phyloP scores from a whole-genome alignment of 2,329 filamentous ascomycete species.

The Penicillium griseofulvum region DNA sequence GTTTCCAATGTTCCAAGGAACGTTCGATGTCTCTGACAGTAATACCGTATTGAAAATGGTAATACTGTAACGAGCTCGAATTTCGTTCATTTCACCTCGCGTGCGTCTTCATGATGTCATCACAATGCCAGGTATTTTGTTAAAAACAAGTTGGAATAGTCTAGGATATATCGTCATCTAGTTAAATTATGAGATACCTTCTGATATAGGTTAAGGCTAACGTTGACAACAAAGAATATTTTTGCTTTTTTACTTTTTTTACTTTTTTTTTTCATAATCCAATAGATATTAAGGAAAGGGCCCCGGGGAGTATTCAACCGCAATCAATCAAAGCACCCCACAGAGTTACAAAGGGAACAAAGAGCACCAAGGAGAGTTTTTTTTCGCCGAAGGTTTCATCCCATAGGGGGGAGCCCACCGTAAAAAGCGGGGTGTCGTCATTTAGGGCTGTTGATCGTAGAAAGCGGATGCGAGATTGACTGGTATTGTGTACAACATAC shows the following conservation, averaged over 20 bases:
- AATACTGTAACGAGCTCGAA: background rate
- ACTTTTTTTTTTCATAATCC: background rate
- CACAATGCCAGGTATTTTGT: background rate
- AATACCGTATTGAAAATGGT: background rate
- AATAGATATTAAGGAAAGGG: background rate
- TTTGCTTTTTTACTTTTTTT: background rate
- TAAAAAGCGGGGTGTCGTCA: slow-evolving; percentile 20
- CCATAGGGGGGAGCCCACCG: slow-evolving; percentile 7
- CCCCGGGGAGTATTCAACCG: background rate
- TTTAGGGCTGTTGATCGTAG: slow-evolving; percentile 26
- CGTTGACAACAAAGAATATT: background rate
- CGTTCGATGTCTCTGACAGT: background rate
- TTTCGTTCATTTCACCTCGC: background rate
- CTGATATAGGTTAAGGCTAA: background rate
- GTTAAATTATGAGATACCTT: background rate
- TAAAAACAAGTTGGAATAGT: background rate
- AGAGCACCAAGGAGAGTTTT: background rate
- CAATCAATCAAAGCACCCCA: slow-evolving; percentile 13
- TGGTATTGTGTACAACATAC: slow-evolving; percentile 23
- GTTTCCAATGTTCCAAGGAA: background rate
- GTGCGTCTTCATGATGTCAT: slow-evolving; percentile 27
- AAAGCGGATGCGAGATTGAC: slow-evolving; percentile 26
- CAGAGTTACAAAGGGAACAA: slow-evolving; percentile 11
- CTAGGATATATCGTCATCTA: background rate
- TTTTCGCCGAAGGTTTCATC: slow-evolving; percentile 2